Conservation (phyloP, 2,329 filamentous ascomycete species). For the Neonectria faginata region DNA sequence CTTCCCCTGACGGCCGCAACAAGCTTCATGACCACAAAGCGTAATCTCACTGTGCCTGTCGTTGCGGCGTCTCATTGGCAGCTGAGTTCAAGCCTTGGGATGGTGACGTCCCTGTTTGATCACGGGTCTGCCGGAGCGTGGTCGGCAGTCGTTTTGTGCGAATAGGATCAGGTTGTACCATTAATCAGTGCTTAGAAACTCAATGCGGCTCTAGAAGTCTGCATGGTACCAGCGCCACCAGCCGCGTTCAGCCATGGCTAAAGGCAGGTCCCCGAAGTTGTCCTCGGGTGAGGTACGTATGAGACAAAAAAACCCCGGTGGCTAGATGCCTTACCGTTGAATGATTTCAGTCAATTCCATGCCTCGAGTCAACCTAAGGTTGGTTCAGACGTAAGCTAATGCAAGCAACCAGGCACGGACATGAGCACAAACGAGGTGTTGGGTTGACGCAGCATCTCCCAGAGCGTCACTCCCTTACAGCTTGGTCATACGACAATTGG, state of each 20-base stretch:
- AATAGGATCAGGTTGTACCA: conserved; percentile 17
- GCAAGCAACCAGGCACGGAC: not conserved
- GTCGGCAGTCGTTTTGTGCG: conserved; percentile 7
- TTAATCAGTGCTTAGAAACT: conserved; percentile 35
- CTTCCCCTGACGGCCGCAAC: conserved; percentile 33
- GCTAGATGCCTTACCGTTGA: not conserved
- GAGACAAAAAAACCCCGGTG: not conserved
- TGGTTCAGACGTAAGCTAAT: not conserved
- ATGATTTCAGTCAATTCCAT: not conserved
- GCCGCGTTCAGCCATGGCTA: conserved; percentile 2
- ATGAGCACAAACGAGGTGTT: not conserved
- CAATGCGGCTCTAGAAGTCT: conserved; percentile 33
- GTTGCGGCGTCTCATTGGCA: conserved; percentile 33
- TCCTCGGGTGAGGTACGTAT: not conserved
- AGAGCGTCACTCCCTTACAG: not conserved
- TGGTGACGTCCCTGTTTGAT: conserved; percentile 36
- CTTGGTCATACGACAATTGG: conserved; percentile 17
- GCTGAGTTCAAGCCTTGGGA: conserved; percentile 21
- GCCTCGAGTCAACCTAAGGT: not conserved
- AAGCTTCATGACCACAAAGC: conserved; percentile 38
- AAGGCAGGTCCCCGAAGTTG: conserved; percentile 3
- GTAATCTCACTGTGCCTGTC: conserved; percentile 31
- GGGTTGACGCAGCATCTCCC: not conserved
- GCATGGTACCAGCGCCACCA: conserved; percentile 10
- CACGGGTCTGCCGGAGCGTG: conserved; percentile 29